A percentile compares a stretch with the other conserved stretches of the same genome.
phyloP scores from a whole-genome alignment of 768 basidiomycete genomes.

The Lactifluus rugatus region DNA sequence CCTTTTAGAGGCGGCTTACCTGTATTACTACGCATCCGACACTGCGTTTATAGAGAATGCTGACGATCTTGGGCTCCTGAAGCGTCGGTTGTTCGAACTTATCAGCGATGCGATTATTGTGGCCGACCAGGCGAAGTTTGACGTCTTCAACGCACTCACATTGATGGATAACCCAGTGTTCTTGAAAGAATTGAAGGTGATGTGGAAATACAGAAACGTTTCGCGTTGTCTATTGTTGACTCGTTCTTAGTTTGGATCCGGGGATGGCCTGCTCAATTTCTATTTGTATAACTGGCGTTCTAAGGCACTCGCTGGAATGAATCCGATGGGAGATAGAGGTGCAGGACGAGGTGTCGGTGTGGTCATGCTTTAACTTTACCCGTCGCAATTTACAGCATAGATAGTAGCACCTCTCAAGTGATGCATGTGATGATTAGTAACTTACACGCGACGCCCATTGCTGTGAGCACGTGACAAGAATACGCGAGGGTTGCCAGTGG shows the following conservation, averaged over 20 bases:
- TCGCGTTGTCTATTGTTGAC: slow-evolving; percentile 10
- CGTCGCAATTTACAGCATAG: no score
- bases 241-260: slow-evolving; percentile 68
- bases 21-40: slow-evolving; percentile 91
- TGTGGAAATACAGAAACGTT: slow-evolving; percentile 25
- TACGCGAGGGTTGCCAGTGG: no score
- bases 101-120: slow-evolving; percentile 73
- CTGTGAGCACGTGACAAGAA: no score
- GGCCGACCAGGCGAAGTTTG: slow-evolving; percentile 79
- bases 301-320: slow-evolving; percentile 62
- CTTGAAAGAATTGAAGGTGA: slow-evolving; percentile 72
- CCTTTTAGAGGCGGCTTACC: slow-evolving; percentile 83
- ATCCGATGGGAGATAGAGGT: slow-evolving; percentile 36
- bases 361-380: slow-evolving; percentile 71
- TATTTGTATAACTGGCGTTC: slow-evolving; percentile 97
- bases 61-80: slow-evolving; percentile 53
- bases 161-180: slow-evolving; percentile 88
- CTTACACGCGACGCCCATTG: no score
- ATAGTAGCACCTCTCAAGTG: no score
- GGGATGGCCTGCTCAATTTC: slow-evolving; percentile 85
- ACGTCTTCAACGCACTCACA: slow-evolving; percentile 93
- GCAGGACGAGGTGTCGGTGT: slow-evolving; percentile 81
- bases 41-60: slow-evolving; percentile 52
- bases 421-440: no score
- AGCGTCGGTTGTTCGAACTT: slow-evolving; percentile 59